Base-by-base conservation (phyloP, 106 monocot genomes). In the Phalaenopsis equestris region DNA sequence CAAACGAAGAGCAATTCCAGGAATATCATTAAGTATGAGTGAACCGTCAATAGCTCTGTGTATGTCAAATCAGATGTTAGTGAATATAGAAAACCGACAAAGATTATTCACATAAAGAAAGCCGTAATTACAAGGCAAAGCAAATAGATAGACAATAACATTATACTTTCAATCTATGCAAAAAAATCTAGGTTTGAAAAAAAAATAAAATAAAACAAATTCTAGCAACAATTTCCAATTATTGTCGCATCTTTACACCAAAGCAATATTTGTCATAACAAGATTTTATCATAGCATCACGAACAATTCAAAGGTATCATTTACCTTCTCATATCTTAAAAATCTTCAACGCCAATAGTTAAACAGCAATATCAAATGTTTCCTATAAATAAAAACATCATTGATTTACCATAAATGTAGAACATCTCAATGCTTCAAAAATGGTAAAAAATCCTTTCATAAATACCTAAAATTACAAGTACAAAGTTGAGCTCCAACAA, bases 11-110 rank as follows among this genome's bases (percentile, higher is more conserved):
- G 75, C 81, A 42, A 74, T 41, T 75, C 41, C 75, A 37, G 81
- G 81, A 42, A 72, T 49, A 57, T 81, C 75, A 30, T 81, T 81
- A 36, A 75, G 8, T 58, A 75, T 81, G 18, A 81, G 55, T 11
- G 75, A 73, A 74, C 75, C 75, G 43, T 81, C 81, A 75, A 81
- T 57, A n/a, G 52, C 81, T 58, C 81, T 81, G 72, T 11, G 36
- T 45, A 45, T 42, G 37, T 43, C 43, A 74, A 45, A 45, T 42
- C 74, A 43, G 43, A 45, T 72, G 72, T 19, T 74, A 74, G 17
- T 42, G 52, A 74, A 45, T 30, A 39, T 11, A 3, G 70, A 70
- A 45, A 42, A n/a, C n/a, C 74, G 45, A 74, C 5, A n/a, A 43
- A 70, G 4, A 52, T 52, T 52, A 52, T 52, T 52, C 52, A 39